Percentiles rank a stretch among this genome's conserved stretches.
Evolutionary conservation across 2,329 filamentous ascomycete species (phyloP).

Genomic region (Neofusicoccum laricinum): DNA sequence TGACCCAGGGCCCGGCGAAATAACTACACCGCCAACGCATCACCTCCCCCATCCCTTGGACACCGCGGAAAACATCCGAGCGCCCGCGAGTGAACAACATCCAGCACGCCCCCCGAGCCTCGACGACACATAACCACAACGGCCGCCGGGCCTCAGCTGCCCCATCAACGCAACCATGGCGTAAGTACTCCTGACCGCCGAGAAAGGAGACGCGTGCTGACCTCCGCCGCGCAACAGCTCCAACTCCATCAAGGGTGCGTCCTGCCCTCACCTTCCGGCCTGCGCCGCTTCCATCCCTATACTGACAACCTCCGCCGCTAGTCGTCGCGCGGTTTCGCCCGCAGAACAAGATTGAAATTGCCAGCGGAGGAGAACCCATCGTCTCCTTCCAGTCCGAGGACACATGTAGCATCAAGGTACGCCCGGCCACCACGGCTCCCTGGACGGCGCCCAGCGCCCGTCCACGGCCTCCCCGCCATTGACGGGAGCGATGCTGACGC

Average conservation of each 20-base stretch:
- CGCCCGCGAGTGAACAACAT: slow-evolving; percentile 18
- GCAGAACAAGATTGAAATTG: slow-evolving; percentile 91
- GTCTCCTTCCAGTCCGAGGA: slow-evolving; percentile 86
- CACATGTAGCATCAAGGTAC: slow-evolving; percentile 80
- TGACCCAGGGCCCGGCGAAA: slow-evolving; percentile 11
- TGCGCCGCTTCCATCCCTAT: neutral
- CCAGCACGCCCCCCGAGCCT: neutral
- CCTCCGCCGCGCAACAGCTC: slow-evolving; percentile 33
- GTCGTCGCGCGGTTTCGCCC: slow-evolving; percentile 97
- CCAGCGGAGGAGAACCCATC: slow-evolving; percentile 86
- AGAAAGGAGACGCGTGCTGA: slow-evolving; percentile 49
- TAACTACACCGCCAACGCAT: slow-evolving; percentile 13
- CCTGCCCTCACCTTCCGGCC: neutral
- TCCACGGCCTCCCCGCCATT: neutral
- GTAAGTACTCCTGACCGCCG: slow-evolving; percentile 28
- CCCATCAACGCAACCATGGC: slow-evolving; percentile 36
- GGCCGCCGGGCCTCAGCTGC: slow-evolving; percentile 34
- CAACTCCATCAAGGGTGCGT: slow-evolving; percentile 47
- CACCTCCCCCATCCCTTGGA: slow-evolving; percentile 22
- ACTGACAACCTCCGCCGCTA: slow-evolving; percentile 42
- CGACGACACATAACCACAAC: slow-evolving; percentile 8
- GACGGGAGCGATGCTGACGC: slow-evolving; percentile 15
- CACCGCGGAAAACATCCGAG: slow-evolving; percentile 29
- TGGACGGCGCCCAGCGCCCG: neutral
- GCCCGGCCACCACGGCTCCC: slow-evolving; percentile 25